Evolutionary conservation across 1,284 basidiomycete species (phyloP).

Genomic region (Rugosomyces carneus): DNA sequence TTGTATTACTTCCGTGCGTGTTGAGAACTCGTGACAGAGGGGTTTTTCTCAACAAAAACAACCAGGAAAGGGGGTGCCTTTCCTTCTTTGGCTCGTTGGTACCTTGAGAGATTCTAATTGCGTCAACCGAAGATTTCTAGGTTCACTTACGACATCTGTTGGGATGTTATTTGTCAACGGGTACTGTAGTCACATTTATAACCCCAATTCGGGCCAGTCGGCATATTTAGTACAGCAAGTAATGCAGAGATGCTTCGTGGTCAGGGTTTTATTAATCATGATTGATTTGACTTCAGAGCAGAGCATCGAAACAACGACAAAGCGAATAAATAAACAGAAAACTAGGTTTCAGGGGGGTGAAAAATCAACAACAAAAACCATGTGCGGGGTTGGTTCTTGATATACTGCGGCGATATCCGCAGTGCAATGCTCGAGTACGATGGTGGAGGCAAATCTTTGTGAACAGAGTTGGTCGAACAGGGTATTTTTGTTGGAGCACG

Average conservation of each 20-base stretch:
- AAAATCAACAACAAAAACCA: constrained; percentile 1
- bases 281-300: not conserved
- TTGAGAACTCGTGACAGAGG: constrained; percentile 9
- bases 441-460: not conserved
- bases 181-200: not conserved
- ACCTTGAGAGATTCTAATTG: constrained; percentile 6
- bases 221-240: too few species aligned
- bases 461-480: not conserved
- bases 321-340: not conserved
- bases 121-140: constrained; percentile 6
- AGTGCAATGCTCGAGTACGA: not conserved
- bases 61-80: not conserved
- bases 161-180: not conserved
- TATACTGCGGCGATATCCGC: constrained; percentile 6
- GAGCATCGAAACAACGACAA: not conserved
- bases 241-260: not conserved
- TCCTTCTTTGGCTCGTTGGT: constrained; percentile 1
- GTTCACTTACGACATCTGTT: constrained; percentile 6
- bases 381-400: constrained; percentile 11
- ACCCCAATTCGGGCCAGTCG: not conserved
- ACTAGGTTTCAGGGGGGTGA: constrained; percentile 15
- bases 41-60: not conserved
- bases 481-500: constrained; percentile 3
- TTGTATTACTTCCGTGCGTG: constrained; percentile 8
- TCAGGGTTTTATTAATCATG: not conserved